phyloP scores from a whole-genome alignment of 495 filamentous ascomycete species.

The Alectoria sarmentosa region DNA sequence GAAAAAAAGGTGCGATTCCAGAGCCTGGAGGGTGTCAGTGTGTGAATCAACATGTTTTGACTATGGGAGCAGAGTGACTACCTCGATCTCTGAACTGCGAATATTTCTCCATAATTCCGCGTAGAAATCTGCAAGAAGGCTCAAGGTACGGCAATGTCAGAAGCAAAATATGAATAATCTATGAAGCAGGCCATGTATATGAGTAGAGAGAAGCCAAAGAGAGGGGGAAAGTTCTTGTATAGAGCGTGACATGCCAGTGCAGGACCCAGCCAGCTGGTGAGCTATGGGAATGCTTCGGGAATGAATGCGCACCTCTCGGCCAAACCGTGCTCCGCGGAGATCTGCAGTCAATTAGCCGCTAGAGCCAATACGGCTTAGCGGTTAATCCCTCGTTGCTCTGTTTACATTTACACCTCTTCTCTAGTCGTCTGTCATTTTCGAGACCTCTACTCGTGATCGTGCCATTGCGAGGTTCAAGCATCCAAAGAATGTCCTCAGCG shows the following conservation, averaged over 20 bases:
- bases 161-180: not conserved
- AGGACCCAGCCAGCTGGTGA: not conserved
- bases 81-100: slow-evolving; percentile 94
- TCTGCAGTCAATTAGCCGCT: not conserved
- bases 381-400: slow-evolving; percentile 4
- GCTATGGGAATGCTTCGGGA: not conserved
- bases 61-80: slow-evolving; percentile 37
- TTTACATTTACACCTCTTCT: slow-evolving; percentile 1
- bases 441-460: not conserved
- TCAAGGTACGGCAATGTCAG: not conserved
- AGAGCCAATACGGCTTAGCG: too few relatives aligned
- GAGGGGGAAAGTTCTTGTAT: not conserved
- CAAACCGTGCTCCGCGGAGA: too few relatives aligned
- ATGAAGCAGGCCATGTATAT: slow-evolving; percentile 4
- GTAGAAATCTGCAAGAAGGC: not conserved
- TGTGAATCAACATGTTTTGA: slow-evolving; percentile 8
- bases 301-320: not conserved
- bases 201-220: not conserved
- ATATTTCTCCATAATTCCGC: slow-evolving; percentile 79
- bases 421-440: not conserved
- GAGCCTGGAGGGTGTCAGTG: slow-evolving; percentile 55
- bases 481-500: not conserved
- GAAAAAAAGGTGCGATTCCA: slow-evolving; percentile 92
- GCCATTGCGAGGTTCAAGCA: not conserved
- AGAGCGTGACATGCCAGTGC: not conserved